A percentile compares a stretch with the other conserved stretches of the same genome.
These are phyloP conservation scores for Sphagnum tenellum DNA, from an alignment of 225 moss, liverwort and hornwort genomes.

Conservation along the genomic window DNA sequence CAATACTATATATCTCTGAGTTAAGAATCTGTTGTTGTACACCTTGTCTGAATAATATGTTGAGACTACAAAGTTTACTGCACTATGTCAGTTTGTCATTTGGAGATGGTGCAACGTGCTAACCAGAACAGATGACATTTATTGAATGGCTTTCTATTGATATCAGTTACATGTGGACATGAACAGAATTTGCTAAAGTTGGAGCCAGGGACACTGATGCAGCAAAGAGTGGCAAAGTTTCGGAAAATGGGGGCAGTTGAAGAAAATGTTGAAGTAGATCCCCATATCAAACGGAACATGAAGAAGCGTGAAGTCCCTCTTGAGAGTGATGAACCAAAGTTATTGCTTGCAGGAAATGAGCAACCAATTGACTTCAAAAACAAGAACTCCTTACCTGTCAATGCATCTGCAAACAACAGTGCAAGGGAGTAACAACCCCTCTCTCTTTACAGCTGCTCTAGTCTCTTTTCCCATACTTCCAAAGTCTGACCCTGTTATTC, in stretches of 20 bases:
- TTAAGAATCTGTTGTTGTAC: too few species aligned
- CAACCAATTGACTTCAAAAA: background rate
- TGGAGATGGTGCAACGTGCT: too few species aligned
- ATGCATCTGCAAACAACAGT: conserved; percentile 16
- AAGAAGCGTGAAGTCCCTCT: conserved; percentile 67
- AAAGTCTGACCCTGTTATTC: too few species aligned
- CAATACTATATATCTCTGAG: too few species aligned
- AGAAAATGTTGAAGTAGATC: conserved; percentile 72
- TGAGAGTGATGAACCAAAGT: conserved; percentile 48
- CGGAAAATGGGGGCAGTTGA: conserved; percentile 83
- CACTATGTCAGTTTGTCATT: too few species aligned
- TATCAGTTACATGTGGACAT: background rate
- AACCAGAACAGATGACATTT: background rate
- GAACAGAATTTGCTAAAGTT: conserved; percentile 66
- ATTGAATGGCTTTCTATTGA: background rate
- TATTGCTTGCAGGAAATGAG: conserved; percentile 47
- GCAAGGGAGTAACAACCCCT: too few species aligned
- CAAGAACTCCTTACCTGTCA: conserved; percentile 4
- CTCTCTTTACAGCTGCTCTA: too few species aligned
- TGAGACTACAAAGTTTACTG: too few species aligned
- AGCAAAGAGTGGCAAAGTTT: conserved; percentile 69
- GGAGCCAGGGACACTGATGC: conserved; percentile 62
- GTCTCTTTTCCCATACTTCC: too few species aligned
- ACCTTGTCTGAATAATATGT: too few species aligned
- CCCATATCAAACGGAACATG: conserved; percentile 92